Conservation (phyloP, 306 rosid species). For the Argentina anserina region DNA sequence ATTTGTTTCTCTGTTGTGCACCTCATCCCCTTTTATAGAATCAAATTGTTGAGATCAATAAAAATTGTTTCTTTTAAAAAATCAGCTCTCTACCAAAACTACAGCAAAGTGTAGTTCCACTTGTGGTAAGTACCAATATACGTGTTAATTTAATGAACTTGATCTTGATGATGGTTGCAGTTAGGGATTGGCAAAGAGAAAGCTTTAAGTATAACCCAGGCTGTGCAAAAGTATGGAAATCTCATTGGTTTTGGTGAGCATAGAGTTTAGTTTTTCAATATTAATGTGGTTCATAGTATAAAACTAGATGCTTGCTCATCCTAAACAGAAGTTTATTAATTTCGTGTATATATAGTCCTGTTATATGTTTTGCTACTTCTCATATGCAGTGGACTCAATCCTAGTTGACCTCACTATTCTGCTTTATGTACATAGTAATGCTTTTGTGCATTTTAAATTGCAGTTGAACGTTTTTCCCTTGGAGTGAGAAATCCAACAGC, state of each 20-base stretch:
- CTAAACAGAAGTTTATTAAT: background rate
- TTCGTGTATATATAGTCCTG: background rate
- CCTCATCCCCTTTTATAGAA: background rate
- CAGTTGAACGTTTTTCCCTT: conserved; percentile 66
- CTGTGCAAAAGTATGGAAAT: conserved; percentile 59
- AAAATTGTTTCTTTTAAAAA: background rate
- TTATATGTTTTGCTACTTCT: background rate
- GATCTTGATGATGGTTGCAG: conserved; percentile 33
- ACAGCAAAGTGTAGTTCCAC: background rate
- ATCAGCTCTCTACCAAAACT: background rate
- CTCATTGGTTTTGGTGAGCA: conserved; percentile 64
- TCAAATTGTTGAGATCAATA: background rate
- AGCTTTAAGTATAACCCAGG: conserved; percentile 39
- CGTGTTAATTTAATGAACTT: conserved; percentile 2
- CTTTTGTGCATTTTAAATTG: conserved; percentile 22
- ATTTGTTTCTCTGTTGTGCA: background rate
- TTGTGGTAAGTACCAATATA: background rate
- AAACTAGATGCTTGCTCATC: background rate
- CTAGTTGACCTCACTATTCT: background rate
- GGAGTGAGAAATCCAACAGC: conserved; percentile 64
- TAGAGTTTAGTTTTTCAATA: background rate
- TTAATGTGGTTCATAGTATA: background rate
- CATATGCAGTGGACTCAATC: background rate
- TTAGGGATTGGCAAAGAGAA: conserved; percentile 60
- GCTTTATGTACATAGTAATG: conserved; percentile 22